Evolutionary conservation across 257 asterid genomes (phyloP), one percentile per base, ranked within the genome.

Genomic region (Craterostigma plantagineum): DNA sequence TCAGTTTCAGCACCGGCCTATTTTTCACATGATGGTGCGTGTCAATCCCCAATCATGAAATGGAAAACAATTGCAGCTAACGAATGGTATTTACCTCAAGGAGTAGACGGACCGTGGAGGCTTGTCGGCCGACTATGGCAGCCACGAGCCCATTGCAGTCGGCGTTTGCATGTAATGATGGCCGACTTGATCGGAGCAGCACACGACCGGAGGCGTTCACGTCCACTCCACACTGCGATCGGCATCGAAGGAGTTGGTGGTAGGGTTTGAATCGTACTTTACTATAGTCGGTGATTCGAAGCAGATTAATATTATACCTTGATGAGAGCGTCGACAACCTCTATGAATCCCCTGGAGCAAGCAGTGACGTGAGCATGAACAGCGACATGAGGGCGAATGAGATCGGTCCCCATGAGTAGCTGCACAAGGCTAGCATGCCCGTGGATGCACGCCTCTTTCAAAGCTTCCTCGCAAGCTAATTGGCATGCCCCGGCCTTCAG

Each of bases 381-480:
- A 12, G 84, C 94, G 41, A 62, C 53, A 30, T 69, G 76, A 30
- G 92, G 84, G 43, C 94, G 73, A 56, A 81, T 70, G 46, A 81
- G 73, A 47, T 81, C 90, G 50, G 90, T 64, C 38, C 56, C 66
- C 81, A 77, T 81, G 13, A 81, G 81, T 55, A 61, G 62, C 65
- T 72, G 76, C 30, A 65, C 77, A 33, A 64, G 37, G 16, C 61
- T 66, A n/a, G 73, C 59, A 50, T 74, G 58, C 15, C 94, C 94
- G 48, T 77, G 78, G 60, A 52, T 69, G 78, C 92, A 57, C 46
- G 76, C 90, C 62, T 81, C 94, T 46, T 77, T 53, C 43, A 81
- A 59, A 16, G 92, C 92, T 54, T 81, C 87, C 70, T 81, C 94
- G 46, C 92, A 81, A 57, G 92, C 84, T n/a, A 69, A 75, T 48